Base-by-base conservation (phyloP, 2,329 filamentous ascomycete species). In the Sporothrix inflata region DNA sequence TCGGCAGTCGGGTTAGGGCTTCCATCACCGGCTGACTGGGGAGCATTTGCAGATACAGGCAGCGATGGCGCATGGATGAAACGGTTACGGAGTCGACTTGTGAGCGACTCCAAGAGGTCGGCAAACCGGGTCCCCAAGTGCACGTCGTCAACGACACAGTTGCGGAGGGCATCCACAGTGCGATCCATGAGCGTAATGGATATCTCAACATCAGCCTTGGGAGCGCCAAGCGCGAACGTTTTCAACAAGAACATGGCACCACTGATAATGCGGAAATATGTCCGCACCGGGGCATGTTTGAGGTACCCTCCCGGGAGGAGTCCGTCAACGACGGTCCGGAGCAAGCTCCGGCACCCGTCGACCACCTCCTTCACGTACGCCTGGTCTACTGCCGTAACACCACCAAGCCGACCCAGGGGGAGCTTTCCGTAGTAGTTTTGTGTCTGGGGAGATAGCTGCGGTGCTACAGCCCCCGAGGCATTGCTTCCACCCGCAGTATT, bases 91-190 rank as follows among this genome's bases (percentile, higher is more conserved):
- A 95, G 85, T 30, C 92, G 87, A 73, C 90, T 90, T 0, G 92
- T 94, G 53, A 96, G 83, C 1, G 91, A 92, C 77, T 94, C 90
- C n/a, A 95, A 87, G 65, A 95, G 86, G 77, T 94, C 92, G 21
- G 93, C 92, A 77, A 96, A 96, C 8, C 92, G 88, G 73, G 92
- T 94, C n/a, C 91, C 92, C 4, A 96, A 86, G 79, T 96, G 93
- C 8, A 95, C 92, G 76, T 96, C 93, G 77, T 96, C 93, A 4
- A 95, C 92, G 7, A 94, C 91, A 74, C 91, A 94, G 76, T 89
- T 92, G 21, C 91, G 88, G 47, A 96, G 85, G 1, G 91, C 92
- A 75, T 90, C 86, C 0, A 94, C 91, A 0, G 91, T 92, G 40
- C 87, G 85, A 77, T 94, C 91, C 84, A 96, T 91, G 38, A 96